Evolutionary conservation across 768 basidiomycete genomes (phyloP).

Genomic region (Hemileccinum rubropunctum): DNA sequence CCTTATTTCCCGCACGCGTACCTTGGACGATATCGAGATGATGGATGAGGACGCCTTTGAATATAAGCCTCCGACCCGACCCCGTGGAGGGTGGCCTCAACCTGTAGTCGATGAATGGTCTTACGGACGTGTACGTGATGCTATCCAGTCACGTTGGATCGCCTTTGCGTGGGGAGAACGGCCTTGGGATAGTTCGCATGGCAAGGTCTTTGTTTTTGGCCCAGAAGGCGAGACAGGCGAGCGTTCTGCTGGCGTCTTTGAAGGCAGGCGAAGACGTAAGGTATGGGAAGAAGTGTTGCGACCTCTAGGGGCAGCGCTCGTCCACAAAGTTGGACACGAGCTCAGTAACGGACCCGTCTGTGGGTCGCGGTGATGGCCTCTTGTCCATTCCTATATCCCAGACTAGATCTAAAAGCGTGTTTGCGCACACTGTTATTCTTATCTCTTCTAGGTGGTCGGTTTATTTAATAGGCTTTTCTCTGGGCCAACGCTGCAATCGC

Average conservation of each 20-base stretch:
- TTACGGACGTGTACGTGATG: constrained; percentile 64
- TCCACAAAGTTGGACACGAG: constrained; percentile 73
- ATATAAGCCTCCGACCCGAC: constrained; percentile 4
- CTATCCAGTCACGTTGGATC: constrained; percentile 74
- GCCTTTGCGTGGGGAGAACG: constrained; percentile 70
- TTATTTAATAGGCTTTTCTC: constrained; percentile 6
- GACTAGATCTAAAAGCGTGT: constrained; percentile 7
- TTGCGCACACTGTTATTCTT: not conserved
- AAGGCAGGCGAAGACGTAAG: constrained; percentile 54
- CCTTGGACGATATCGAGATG: constrained; percentile 25
- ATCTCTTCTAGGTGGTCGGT: not conserved
- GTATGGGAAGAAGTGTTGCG: constrained; percentile 67
- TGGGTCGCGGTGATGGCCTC: constrained; percentile 19
- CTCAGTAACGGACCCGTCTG: constrained; percentile 64
- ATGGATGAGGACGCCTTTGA: constrained; percentile 26
- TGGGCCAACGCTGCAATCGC: not conserved
- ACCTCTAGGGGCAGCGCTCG: constrained; percentile 62
- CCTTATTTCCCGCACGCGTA: constrained; percentile 15
- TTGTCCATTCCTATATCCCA: not conserved
- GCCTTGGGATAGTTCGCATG: constrained; percentile 57
- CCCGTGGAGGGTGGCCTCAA: constrained; percentile 47
- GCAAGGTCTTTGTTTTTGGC: constrained; percentile 75
- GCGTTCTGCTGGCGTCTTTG: constrained; percentile 61
- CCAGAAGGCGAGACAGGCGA: constrained; percentile 82
- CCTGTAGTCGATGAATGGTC: constrained; percentile 64